These are phyloP conservation scores for Triangularia setosa DNA, from an alignment of 2,329 filamentous ascomycete genomes.

Conservation along the genomic window DNA sequence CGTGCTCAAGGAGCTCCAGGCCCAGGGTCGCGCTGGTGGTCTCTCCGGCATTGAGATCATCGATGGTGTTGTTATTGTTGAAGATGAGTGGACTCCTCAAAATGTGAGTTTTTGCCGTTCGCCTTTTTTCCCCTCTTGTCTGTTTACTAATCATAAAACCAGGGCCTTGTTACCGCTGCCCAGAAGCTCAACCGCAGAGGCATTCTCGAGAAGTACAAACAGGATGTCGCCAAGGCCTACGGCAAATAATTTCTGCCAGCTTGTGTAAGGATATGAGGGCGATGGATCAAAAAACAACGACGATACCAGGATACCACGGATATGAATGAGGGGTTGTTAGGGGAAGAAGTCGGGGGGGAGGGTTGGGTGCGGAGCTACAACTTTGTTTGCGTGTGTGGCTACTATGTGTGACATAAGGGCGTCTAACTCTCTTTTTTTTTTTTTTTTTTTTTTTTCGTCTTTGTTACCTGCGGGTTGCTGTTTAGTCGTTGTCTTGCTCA, in stretches of 20 bases:
- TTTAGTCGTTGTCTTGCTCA: background rate
- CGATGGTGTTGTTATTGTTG: conserved; percentile 65
- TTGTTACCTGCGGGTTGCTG: background rate
- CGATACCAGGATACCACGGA: background rate
- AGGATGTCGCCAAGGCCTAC: conserved; percentile 60
- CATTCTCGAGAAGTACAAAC: conserved; percentile 59
- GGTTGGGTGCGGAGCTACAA: background rate
- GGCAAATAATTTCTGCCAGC: conserved; percentile 28
- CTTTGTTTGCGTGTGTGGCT: background rate
- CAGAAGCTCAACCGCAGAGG: conserved; percentile 70
- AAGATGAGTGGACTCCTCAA: conserved; percentile 73
- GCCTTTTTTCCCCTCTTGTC: background rate
- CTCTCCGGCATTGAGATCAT: conserved; percentile 66
- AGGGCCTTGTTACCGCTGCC: conserved; percentile 65
- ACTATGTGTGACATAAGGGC: background rate
- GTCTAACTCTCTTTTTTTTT: background rate
- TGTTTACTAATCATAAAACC: background rate
- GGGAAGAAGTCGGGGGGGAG: background rate
- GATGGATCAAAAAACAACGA: background rate
- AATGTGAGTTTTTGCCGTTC: conserved; percentile 51
- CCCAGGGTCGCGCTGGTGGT: conserved; percentile 56
- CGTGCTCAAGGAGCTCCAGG: conserved; percentile 64
- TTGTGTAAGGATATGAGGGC: conserved; percentile 5
- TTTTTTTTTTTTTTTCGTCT: background rate
- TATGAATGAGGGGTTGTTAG: background rate